Evolutionary conservation across 306 rosid genomes (phyloP), one percentile per base, ranked within the genome.

Genomic region (Begonia peltatifolia): DNA sequence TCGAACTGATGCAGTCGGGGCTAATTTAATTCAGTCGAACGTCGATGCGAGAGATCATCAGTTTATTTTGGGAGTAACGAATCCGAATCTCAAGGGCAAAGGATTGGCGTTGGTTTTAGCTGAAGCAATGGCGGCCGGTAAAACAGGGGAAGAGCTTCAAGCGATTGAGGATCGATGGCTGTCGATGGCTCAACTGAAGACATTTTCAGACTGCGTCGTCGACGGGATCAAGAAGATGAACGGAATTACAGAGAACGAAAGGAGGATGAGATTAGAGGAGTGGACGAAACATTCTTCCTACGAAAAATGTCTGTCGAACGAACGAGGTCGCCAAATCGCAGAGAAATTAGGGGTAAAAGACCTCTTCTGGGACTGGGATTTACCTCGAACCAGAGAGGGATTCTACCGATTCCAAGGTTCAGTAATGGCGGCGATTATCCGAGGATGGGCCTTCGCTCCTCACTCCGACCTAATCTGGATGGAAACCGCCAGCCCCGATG

Each of bases 361-460:
- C 58, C 71, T 86, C 4, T 86, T 83, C 63, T 90, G 99, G 96
- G 92, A 83, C 42, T 90, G 99, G 99, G 96, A 90, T 42, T 76
- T 86, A 64, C 75, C 93, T 6, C 71, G 99, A 68, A 90, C 96
- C 14, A 83, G 99, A 77, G 99, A 90, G 83, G 95, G 95, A 12
- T 90, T 79, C 25, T 90, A 90, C 57, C 69, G 94, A 55, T 90
- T 86, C 63, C 46, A 77, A 75, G 94, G 96, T 3, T 86, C 81
- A 2, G 95, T 90, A 12, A 41, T 53, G 42, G 95, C 96, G 0
- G 81, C 95, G 2, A 42, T 86, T 42, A 84, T 90, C 18, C 83
- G 99, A 1, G 99, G 95, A 0, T 75, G 92, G 69, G 81, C 92
- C 18, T 90, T 86, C 54, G 84, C 88, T 2, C 69, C 80, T 0